These are phyloP conservation scores for Backusella sp. DNA, from an alignment of 192 early-diverging fungal genomes.

Conservation along the genomic window DNA sequence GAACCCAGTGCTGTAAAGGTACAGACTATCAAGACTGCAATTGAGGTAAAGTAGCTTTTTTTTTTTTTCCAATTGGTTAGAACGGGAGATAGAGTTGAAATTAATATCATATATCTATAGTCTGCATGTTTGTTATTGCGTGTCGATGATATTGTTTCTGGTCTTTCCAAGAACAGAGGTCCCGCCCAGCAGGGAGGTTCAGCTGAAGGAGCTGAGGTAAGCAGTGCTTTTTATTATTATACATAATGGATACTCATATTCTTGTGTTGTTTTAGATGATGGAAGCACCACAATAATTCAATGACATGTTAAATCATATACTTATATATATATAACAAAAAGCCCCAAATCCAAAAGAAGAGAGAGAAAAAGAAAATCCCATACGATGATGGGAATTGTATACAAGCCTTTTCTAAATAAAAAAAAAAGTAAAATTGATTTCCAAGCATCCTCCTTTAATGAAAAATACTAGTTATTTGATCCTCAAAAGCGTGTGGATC, in stretches of 20 bases:
- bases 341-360: neutral
- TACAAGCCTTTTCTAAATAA: slow-evolving; percentile 6
- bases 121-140: slow-evolving; percentile 80
- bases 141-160: slow-evolving; percentile 98
- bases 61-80: neutral
- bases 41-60: slow-evolving; percentile 62
- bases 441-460: neutral
- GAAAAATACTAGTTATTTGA: neutral
- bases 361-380: neutral
- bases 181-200: slow-evolving; percentile 37
- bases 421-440: neutral
- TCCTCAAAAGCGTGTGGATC: no score
- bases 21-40: slow-evolving; percentile 99
- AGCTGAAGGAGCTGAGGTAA: slow-evolving; percentile 16
- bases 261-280: neutral
- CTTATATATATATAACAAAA: slow-evolving; percentile 1
- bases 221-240: neutral
- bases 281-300: neutral
- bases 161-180: slow-evolving; percentile 65
- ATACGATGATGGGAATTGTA: neutral
- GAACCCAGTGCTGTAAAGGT: slow-evolving; percentile 99
- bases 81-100: neutral
- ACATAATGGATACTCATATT: no score
- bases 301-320: neutral
- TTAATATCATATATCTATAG: slow-evolving; percentile 28